Percentiles rank a stretch among this genome's conserved stretches.
These are phyloP conservation scores for Blastobotrys parvus DNA, from an alignment of 805 yeast species.

Conservation along the genomic window DNA sequence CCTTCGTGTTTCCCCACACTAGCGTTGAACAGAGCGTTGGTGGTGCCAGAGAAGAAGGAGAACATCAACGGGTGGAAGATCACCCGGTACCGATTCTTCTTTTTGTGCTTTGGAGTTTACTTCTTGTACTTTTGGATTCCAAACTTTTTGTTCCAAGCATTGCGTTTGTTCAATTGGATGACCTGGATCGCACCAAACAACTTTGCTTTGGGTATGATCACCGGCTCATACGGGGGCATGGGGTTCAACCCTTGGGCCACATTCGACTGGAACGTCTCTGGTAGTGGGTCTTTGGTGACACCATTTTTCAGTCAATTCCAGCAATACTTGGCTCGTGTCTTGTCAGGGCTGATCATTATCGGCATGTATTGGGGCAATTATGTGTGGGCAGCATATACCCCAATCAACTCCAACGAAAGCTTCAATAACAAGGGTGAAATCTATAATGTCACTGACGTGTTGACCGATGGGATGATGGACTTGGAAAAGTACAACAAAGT, in stretches of 20 bases:
- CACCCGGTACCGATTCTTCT: slow-evolving; percentile 37
- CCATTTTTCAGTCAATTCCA: slow-evolving; percentile 47
- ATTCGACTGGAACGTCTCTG: slow-evolving; percentile 38
- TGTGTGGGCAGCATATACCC: slow-evolving; percentile 53
- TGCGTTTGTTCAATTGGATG: slow-evolving; percentile 49
- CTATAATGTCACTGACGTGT: slow-evolving; percentile 40
- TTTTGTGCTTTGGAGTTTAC: slow-evolving; percentile 29
- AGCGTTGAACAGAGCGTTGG: slow-evolving; percentile 47
- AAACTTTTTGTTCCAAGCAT: slow-evolving; percentile 47
- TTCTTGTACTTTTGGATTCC: slow-evolving; percentile 53
- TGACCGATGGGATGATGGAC: slow-evolving; percentile 35
- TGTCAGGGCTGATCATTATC: slow-evolving; percentile 42
- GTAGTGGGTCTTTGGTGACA: slow-evolving; percentile 37
- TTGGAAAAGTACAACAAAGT: slow-evolving; percentile 37
- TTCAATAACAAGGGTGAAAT: slow-evolving; percentile 45
- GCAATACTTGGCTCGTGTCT: slow-evolving; percentile 33
- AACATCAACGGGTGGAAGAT: slow-evolving; percentile 41
- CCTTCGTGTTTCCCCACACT: slow-evolving; percentile 52
- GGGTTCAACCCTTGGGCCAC: slow-evolving; percentile 36
- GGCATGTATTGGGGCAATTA: slow-evolving; percentile 45
- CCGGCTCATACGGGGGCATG: slow-evolving; percentile 34
- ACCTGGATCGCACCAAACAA: slow-evolving; percentile 51
- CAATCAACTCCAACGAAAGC: slow-evolving; percentile 47
- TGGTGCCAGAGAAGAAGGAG: slow-evolving; percentile 17
- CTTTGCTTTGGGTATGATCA: slow-evolving; percentile 39